Base-by-base conservation (phyloP, 805 yeast genomes). In the Metschnikowia cerradonensis region DNA sequence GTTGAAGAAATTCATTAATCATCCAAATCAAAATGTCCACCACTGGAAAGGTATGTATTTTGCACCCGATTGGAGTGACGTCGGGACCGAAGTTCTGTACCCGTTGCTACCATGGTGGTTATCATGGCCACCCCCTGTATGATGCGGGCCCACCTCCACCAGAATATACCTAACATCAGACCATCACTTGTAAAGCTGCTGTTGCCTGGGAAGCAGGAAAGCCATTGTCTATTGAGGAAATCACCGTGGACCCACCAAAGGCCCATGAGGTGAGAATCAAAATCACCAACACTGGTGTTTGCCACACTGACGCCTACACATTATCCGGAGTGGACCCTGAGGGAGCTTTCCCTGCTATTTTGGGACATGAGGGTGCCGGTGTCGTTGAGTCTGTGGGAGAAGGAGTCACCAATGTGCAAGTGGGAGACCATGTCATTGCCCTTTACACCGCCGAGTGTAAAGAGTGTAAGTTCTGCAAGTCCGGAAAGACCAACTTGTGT, bases 301-400 rank as follows among this genome's bases (percentile, higher is more conserved):
- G 99, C 71, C 99, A 94, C 76, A 94, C 99, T 34, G 99, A 94
- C 68, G 97, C 97, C 37, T 94, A 86, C 78, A 92, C 98, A 10
- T 78, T 94, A 59, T 85, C 96, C 45, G 99, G 99, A 53, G 80
- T 76, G 51, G 99, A 94, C 70, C 94, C 98, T 49, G 99, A 94
- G 74, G 99, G 98, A 62, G 88, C 86, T 13, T 90, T 90, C 81
- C 98, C 98, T 15, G 86, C 84, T 17, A 75, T 94, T 54, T 78
- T 95, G 63, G 99, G 99, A 55, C 99, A 94, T 72, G 99, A 94
- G 72, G 97, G 97, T 72, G 96, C 97, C 37, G 99, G 99, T 65
- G 77, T 89, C 55, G 98, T 94, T 41, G 99, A 92, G 76, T 81
- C 90, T 47, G 80, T 94, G 40, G 99, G 99, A 64, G 96, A 88